Evolutionary conservation across 2,329 filamentous ascomycete species (phyloP).

Genomic region (Ophiocordyceps polyrhachis-furcata): DNA sequence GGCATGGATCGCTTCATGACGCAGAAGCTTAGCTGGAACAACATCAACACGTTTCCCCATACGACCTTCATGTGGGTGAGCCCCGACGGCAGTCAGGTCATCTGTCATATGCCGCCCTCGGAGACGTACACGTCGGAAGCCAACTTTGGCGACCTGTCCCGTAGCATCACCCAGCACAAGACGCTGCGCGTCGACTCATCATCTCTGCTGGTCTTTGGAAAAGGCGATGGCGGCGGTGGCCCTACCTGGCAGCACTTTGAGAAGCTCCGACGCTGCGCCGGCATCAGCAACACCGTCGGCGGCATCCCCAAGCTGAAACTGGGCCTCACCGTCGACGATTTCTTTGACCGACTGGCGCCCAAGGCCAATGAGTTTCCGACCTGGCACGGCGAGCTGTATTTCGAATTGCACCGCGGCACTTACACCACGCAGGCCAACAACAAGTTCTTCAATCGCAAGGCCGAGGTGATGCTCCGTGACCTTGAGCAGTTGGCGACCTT

Average conservation of each 20-base stretch:
- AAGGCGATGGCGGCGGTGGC: conserved; percentile 89
- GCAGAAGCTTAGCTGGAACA: conserved; percentile 98
- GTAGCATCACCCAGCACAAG: conserved; percentile 84
- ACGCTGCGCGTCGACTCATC: conserved; percentile 85
- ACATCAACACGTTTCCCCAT: conserved; percentile 97
- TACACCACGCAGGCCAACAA: conserved; percentile 97
- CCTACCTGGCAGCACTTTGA: conserved; percentile 89
- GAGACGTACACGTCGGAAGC: conserved; percentile 93
- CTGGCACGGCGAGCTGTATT: conserved; percentile 97
- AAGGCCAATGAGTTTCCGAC: conserved; percentile 68
- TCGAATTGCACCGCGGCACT: conserved; percentile 89
- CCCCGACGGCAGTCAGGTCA: conserved; percentile 84
- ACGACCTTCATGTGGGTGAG: conserved; percentile 99
- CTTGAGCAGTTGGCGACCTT: conserved; percentile 77
- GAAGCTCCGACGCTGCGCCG: conserved; percentile 82
- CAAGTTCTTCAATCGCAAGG: conserved; percentile 79
- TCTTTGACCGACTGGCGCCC: conserved; percentile 71
- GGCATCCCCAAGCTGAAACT: conserved; percentile 68
- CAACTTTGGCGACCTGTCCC: conserved; percentile 82
- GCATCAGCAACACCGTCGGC: conserved; percentile 73
- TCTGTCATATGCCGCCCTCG: conserved; percentile 92
- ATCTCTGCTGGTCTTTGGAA: conserved; percentile 83
- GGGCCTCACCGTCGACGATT: conserved; percentile 81
- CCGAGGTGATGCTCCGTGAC: conserved; percentile 71
- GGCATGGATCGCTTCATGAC: conserved; percentile 96